A percentile compares a stretch with the other conserved stretches of the same genome.
Evolutionary conservation across 176 grass and related monocot species (phyloP).

Genomic region (Cocos nucifera): DNA sequence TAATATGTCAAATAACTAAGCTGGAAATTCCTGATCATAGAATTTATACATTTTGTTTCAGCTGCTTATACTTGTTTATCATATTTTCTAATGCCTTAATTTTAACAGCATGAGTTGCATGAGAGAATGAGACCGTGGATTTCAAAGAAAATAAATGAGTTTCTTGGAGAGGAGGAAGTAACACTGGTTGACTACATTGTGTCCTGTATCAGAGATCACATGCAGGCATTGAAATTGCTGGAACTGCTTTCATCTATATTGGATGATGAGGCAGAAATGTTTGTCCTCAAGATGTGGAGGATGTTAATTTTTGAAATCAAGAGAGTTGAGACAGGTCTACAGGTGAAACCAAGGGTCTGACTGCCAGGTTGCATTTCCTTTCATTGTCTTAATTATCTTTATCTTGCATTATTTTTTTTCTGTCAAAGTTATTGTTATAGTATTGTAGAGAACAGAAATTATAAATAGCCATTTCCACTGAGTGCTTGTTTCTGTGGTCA

Average conservation of each 20-base stretch:
- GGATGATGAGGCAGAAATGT: conserved; percentile 96
- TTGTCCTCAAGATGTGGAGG: conserved; percentile 99
- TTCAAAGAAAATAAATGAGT: conserved; percentile 93
- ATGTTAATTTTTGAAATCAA: conserved; percentile 99
- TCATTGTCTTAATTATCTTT: conserved; percentile 23
- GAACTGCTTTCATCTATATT: conserved; percentile 82
- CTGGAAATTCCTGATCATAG: no score
- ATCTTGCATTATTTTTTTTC: conserved; percentile 14
- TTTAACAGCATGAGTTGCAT: conserved; percentile 66
- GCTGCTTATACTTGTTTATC: not conserved
- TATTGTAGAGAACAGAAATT: no score
- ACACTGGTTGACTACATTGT: conserved; percentile 98
- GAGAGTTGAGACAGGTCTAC: conserved; percentile 76
- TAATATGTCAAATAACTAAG: no score
- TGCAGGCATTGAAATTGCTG: conserved; percentile 78
- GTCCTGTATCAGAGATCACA: conserved; percentile 86
- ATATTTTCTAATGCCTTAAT: conserved; percentile 6
- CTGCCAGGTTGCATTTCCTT: conserved; percentile 12
- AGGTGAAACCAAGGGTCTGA: conserved; percentile 38
- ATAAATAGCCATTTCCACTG: no score
- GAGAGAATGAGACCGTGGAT: conserved; percentile 98
- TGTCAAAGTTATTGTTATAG: no score
- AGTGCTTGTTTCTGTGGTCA: no score
- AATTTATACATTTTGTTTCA: not conserved
- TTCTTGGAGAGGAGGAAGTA: conserved; percentile 93